phyloP scores from a whole-genome alignment of 2,329 filamentous ascomycete genomes.

The Penicillium thymicola region DNA sequence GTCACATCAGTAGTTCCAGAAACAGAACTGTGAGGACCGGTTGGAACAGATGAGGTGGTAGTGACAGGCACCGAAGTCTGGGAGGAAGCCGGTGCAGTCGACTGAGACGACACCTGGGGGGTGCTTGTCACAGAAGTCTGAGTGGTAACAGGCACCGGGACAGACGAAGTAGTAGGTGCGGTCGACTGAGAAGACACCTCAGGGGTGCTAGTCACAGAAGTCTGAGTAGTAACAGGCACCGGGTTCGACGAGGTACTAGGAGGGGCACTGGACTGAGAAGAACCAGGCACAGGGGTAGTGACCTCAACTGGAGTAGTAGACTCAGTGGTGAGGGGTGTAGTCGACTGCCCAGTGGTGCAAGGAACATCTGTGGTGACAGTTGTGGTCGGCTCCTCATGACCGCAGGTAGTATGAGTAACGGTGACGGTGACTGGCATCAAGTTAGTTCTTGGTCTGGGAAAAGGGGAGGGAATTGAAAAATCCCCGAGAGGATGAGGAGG shows the following conservation, averaged over 20 bases:
- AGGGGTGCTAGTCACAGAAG: background rate
- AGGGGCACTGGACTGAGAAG: slow-evolving; percentile 2
- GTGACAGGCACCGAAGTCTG: background rate
- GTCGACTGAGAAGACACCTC: background rate
- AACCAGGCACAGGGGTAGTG: background rate
- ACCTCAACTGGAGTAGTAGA: background rate
- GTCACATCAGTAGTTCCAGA: background rate
- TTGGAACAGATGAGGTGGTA: background rate
- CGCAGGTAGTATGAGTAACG: slow-evolving; percentile 24
- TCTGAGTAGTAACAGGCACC: background rate
- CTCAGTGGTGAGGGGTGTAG: background rate
- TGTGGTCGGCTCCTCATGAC: background rate
- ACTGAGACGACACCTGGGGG: background rate
- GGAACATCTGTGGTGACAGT: slow-evolving; percentile 2
- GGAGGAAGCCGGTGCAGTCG: background rate
- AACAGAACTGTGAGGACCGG: background rate
- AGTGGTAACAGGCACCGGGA: background rate
- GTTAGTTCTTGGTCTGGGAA: background rate
- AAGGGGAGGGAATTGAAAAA: background rate
- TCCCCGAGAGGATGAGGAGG: background rate
- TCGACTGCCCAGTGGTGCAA: background rate
- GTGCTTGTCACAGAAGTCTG: background rate
- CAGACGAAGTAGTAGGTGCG: background rate
- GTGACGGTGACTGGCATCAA: slow-evolving; percentile 15
- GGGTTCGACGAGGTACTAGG: background rate